Evolutionary conservation across 2,329 filamentous ascomycete genomes (phyloP).

Genomic region (Sodiomyces alkalinus): DNA sequence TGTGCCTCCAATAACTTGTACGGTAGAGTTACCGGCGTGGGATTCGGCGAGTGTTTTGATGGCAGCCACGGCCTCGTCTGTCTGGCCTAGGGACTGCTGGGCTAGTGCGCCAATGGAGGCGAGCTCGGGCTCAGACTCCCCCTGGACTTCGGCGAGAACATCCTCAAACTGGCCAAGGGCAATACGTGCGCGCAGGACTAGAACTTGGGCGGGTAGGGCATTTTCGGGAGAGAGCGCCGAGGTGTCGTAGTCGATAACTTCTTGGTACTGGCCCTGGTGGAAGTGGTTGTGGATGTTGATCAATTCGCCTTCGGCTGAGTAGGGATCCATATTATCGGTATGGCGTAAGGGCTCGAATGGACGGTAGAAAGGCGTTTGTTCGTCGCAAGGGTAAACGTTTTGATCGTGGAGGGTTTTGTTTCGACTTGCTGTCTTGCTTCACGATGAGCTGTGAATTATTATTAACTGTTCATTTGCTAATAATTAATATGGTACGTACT

Average conservation of each 20-base stretch:
- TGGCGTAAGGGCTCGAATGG: too few species aligned
- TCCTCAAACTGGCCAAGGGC: slow-evolving; percentile 65
- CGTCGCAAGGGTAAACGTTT: neutral
- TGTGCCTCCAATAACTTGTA: slow-evolving; percentile 71
- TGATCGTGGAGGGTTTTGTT: neutral
- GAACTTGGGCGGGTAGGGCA: slow-evolving; percentile 56
- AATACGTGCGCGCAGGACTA: slow-evolving; percentile 69
- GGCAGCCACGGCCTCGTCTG: slow-evolving; percentile 43
- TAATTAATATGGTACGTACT: too few species aligned
- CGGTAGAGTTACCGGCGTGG: slow-evolving; percentile 56
- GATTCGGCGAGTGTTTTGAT: slow-evolving; percentile 53
- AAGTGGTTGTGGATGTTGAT: slow-evolving; percentile 59
- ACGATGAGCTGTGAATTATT: neutral
- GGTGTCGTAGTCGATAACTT: slow-evolving; percentile 74
- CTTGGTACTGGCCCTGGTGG: slow-evolving; percentile 70
- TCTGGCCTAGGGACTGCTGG: slow-evolving; percentile 43
- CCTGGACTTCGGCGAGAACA: slow-evolving; percentile 54
- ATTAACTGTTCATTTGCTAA: too few species aligned
- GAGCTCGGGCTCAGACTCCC: slow-evolving; percentile 53
- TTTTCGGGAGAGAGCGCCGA: slow-evolving; percentile 68
- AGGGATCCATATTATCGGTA: slow-evolving; percentile 48
- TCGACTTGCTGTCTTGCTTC: neutral
- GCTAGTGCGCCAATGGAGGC: slow-evolving; percentile 65
- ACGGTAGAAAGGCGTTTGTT: too few species aligned
- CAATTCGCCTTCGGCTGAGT: slow-evolving; percentile 55